Evolutionary conservation across 2,329 filamentous ascomycete genomes (phyloP), one percentile per base, ranked within the genome.

Genomic region (Penicillium rolfsii): DNA sequence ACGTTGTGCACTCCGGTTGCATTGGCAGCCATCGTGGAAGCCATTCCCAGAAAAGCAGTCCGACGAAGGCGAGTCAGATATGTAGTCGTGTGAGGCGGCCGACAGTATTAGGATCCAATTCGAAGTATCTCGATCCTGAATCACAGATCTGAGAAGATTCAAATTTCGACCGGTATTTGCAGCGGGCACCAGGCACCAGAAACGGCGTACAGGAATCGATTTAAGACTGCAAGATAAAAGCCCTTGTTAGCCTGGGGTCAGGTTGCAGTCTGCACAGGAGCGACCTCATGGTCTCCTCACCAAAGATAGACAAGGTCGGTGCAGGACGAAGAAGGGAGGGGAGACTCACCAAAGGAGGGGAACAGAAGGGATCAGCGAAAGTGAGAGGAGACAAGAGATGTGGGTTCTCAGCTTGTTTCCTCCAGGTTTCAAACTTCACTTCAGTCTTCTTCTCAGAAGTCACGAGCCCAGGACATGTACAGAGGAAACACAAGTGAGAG

Each of bases 1-100:
- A 79, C 78, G 64, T 73, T 72, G 69, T 78, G 76, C 64, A 76
- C 72, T 52, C 70, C 65, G 52, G 68, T 70, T 60, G 72, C 62
- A 63, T 77, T 76, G 24, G 73, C 70, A 62, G 73, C 68, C 70
- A 78, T 76, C 38, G 72, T 71, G 58, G 73, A 73, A 63, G 71
- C 69, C 74, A 77, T 76, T 75, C 58, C 61, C 70, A 69, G 60
- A 59, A 61, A 65, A 41, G 52, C 59, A 52, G 64, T 67, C 60
- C 41, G 50, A 57, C 63, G 50, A 64, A 52, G 46, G 61, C 52
- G 55, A 58, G 64, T 53, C 60, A 59, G 61, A 56, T 70, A 72
- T 72, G 68, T 73, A 70, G 65, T 67, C 64, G 62, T 66, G 66
- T 62, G 60, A n/a, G 46, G 52, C 38, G 48, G 56, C 57, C 40